phyloP scores from a whole-genome alignment of 192 early-diverging fungal genomes.

The Kickxella alabastrina region DNA sequence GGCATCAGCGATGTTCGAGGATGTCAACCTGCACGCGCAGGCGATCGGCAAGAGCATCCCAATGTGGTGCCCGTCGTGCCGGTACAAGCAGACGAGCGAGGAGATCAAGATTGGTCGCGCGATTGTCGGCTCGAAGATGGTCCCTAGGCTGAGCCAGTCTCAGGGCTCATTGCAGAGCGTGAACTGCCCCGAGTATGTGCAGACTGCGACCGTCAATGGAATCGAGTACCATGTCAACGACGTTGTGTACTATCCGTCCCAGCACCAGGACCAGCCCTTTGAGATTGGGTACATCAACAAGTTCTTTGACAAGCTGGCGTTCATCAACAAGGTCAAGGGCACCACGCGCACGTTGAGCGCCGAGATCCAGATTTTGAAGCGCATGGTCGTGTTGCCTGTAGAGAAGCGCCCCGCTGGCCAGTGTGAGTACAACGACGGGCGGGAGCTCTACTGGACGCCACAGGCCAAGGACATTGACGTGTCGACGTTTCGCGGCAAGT shows the following conservation, averaged over 20 bases:
- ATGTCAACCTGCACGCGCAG: conserved; percentile 36
- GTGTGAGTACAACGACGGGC: conserved; percentile 39
- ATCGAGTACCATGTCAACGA: conserved; percentile 55
- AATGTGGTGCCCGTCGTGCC: conserved; percentile 35
- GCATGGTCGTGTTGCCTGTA: conserved; percentile 28
- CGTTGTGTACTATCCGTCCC: conserved; percentile 56
- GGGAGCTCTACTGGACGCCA: conserved; percentile 51
- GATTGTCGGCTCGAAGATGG: conserved; percentile 7
- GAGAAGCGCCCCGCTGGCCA: conserved; percentile 10
- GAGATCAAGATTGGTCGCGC: conserved; percentile 15
- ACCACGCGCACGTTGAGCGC: conserved; percentile 5
- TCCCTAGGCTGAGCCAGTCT: conserved; percentile 16
- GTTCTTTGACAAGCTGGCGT: conserved; percentile 9
- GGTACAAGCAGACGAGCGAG: conserved; percentile 9
- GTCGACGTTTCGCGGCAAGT: conserved; percentile 51
- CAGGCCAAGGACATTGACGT: conserved; percentile 14
- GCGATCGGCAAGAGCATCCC: conserved; percentile 3
- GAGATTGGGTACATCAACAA: conserved; percentile 54
- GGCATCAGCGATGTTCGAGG: conserved; percentile 53
- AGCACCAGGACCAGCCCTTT: conserved; percentile 47
- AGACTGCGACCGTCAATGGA: conserved; percentile 20
- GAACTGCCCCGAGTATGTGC: conserved; percentile 11
- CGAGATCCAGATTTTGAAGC: conserved; percentile 43
- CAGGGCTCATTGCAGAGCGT: background rate
- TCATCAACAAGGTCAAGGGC: background rate